Evolutionary conservation across 345 rosid species (phyloP), one percentile per base, ranked within the genome.

Genomic region (Bruguiera sexangula): DNA sequence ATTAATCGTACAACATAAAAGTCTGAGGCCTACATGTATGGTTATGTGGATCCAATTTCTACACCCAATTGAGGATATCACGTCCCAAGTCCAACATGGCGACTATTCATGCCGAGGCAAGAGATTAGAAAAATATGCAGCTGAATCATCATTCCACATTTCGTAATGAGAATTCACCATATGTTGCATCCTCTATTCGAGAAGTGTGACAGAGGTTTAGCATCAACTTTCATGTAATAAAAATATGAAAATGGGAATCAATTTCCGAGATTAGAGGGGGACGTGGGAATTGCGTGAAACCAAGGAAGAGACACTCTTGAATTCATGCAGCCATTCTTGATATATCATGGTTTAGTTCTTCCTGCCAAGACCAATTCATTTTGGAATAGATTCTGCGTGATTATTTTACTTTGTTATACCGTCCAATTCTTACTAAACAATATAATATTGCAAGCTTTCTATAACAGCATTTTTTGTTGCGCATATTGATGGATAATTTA

Each of bases 371-470:
- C 48, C 48, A 53, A 24, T 62, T 69, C 32, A 36, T 62, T 63
- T 63, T 60, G 68, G 79, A 74, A 74, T 77, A 72, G 60, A 78
- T 78, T 73, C 82, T 20, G 29, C 43, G 22, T 29, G 6, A 65
- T 65, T 73, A 55, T 31, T 24, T 30, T 67, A 54, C 2, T 37
- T n/a, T 16, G 13, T 6, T 13, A 50, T 50, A 48, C 19, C 50
- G 70, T 63, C 73, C 26, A 67, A 4, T 61, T 69, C 32, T 20
- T 46, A 52, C 26, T 53, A 18, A 51, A 57, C 22, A 37, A 30
- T 54, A 55, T 46, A 29, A 48, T 15, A 24, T 2, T 46, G 53
- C 20, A 13, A 19, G 43, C 43, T 27, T 43, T 19, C 19, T 11
- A 2, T 29, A 13, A 9, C 30, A 15, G 19, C 16, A 55, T 37